Conservation (phyloP, 768 basidiomycete species). For the Leccinum arenicola region DNA sequence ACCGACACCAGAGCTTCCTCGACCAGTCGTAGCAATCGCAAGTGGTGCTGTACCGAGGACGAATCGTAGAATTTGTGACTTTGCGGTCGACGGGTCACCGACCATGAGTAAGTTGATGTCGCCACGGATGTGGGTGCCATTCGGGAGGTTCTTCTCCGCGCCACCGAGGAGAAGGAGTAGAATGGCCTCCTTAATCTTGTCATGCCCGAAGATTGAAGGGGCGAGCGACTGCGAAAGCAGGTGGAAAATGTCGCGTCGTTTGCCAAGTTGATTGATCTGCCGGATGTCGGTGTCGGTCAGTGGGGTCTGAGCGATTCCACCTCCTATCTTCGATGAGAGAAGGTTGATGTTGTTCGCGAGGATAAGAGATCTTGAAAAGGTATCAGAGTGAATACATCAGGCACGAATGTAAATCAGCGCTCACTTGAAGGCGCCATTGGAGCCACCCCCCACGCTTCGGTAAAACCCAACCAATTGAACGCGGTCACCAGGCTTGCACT, state of each 20-base stretch:
- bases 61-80: slow-evolving; percentile 94
- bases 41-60: slow-evolving; percentile 94
- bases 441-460: slow-evolving; percentile 89
- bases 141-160: slow-evolving; percentile 95
- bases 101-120: slow-evolving; percentile 99
- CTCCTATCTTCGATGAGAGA: slow-evolving; percentile 91
- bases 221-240: slow-evolving; percentile 94
- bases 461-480: slow-evolving; percentile 96
- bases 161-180: slow-evolving; percentile 92
- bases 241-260: slow-evolving; percentile 80
- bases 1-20: slow-evolving; percentile 98
- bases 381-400: slow-evolving; percentile 10
- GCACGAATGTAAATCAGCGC: slow-evolving; percentile 21
- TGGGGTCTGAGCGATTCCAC: slow-evolving; percentile 89
- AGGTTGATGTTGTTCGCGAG: slow-evolving; percentile 94
- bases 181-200: slow-evolving; percentile 93
- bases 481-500: slow-evolving; percentile 96
- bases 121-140: slow-evolving; percentile 98
- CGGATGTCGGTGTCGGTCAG: slow-evolving; percentile 94
- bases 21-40: slow-evolving; percentile 96
- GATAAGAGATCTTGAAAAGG: slow-evolving; percentile 70
- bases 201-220: slow-evolving; percentile 95
- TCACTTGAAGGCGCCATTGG: slow-evolving; percentile 92
- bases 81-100: slow-evolving; percentile 98
- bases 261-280: slow-evolving; percentile 90